These are phyloP conservation scores for Candida qinlingensis DNA, from an alignment of 805 yeast genomes.

Conservation along the genomic window DNA sequence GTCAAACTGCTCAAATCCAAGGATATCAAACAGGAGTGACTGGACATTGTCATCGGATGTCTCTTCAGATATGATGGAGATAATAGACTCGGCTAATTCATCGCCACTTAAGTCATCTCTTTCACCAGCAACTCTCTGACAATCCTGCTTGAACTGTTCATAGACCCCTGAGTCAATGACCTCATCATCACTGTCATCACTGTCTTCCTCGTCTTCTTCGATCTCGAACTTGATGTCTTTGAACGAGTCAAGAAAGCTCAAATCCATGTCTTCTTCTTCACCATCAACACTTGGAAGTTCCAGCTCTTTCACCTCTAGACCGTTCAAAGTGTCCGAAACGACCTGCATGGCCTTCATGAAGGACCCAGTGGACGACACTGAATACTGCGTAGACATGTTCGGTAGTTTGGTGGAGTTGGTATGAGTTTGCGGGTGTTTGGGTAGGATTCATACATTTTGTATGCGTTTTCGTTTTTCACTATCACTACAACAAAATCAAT, in stretches of 20 bases:
- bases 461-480: no score
- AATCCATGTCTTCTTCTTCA: slow-evolving; percentile 31
- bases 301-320: slow-evolving; percentile 21
- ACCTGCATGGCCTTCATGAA: slow-evolving; percentile 76
- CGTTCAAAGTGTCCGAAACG: slow-evolving; percentile 46
- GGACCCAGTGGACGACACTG: slow-evolving; percentile 63
- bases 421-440: no score
- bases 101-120: slow-evolving; percentile 32
- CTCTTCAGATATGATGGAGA: slow-evolving; percentile 30
- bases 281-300: slow-evolving; percentile 36
- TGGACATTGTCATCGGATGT: slow-evolving; percentile 58
- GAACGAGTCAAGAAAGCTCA: slow-evolving; percentile 29
- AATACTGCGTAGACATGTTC: slow-evolving; percentile 31
- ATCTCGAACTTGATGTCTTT: slow-evolving; percentile 25
- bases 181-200: slow-evolving; percentile 12
- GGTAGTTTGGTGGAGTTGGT: no score
- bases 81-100: slow-evolving; percentile 25
- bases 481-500: no score
- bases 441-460: no score
- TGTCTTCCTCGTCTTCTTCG: slow-evolving; percentile 15
- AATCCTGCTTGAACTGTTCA: slow-evolving; percentile 21
- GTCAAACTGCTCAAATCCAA: slow-evolving; percentile 86
- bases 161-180: slow-evolving; percentile 6
- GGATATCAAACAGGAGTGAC: slow-evolving; percentile 64
- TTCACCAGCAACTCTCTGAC: slow-evolving; percentile 28